These are phyloP conservation scores for Plasmodium gonderi DNA, from an alignment of 169 alveolate species.

Conservation along the genomic window DNA sequence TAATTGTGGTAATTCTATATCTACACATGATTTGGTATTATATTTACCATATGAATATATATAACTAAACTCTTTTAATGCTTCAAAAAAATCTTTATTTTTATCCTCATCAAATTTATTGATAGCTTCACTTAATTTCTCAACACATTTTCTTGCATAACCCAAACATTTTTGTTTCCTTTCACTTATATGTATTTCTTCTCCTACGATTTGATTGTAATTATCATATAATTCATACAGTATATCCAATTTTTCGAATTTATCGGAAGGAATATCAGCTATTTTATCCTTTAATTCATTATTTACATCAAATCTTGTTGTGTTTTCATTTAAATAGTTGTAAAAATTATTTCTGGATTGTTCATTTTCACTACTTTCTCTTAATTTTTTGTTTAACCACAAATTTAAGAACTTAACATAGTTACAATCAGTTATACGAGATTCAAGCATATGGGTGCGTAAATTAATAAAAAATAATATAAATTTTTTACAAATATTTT, in stretches of 20 bases:
- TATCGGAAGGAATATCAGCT: neutral
- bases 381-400: neutral
- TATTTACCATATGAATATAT: neutral
- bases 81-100: neutral
- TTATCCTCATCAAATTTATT: neutral
- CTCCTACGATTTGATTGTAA: neutral
- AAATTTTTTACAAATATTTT: neutral
- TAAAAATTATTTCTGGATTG: neutral
- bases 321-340: neutral
- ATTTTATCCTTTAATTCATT: neutral
- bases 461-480: neutral
- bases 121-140: neutral
- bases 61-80: neutral
- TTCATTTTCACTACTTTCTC: neutral
- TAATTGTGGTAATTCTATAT: neutral
- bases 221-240: neutral
- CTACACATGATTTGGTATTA: neutral
- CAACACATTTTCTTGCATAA: neutral
- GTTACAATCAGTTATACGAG: neutral
- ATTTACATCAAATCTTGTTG: neutral
- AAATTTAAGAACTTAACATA: neutral
- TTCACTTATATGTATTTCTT: neutral
- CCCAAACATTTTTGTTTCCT: neutral
- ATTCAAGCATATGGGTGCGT: neutral
- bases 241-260: neutral